Conservation (phyloP, 306 rosid species). For the Dicorynia guianensis region DNA sequence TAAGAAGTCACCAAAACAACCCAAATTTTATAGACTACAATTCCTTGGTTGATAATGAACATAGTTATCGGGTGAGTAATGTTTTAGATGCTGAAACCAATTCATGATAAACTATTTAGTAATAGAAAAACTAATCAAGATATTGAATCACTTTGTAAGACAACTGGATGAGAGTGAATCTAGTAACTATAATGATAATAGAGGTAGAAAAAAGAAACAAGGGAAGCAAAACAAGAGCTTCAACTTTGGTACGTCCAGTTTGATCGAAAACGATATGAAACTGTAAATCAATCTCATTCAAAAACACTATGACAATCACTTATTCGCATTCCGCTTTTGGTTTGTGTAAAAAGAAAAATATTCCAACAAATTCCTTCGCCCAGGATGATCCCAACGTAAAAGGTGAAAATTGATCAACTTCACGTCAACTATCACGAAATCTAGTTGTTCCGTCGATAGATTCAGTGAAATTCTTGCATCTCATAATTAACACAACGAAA, state of each 20-base stretch:
- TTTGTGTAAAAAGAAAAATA: no score
- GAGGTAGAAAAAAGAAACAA: background rate
- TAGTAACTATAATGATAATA: no score
- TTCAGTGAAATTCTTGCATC: background rate
- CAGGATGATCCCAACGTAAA: slow-evolving; percentile 11
- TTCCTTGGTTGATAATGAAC: background rate
- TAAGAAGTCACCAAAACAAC: background rate
- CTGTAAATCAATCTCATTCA: background rate
- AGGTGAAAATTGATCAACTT: no score
- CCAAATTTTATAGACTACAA: background rate
- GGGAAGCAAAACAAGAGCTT: background rate
- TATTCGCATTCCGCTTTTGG: no score
- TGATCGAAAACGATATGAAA: background rate
- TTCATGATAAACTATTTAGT: no score
- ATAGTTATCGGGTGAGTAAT: no score
- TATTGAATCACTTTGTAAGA: no score
- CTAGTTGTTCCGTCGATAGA: background rate
- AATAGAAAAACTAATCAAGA: no score
- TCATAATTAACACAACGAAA: slow-evolving; percentile 31
- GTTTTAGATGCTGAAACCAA: no score
- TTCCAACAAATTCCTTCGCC: slow-evolving; percentile 45
- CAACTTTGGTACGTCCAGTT: slow-evolving; percentile 39
- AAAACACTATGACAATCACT: background rate
- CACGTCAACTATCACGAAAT: background rate
- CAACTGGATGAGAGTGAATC: no score